Evolutionary conservation across 2,329 filamentous ascomycete species (phyloP), one percentile per base, ranked within the genome.

Genomic region (Botryosphaeria dothidea): DNA sequence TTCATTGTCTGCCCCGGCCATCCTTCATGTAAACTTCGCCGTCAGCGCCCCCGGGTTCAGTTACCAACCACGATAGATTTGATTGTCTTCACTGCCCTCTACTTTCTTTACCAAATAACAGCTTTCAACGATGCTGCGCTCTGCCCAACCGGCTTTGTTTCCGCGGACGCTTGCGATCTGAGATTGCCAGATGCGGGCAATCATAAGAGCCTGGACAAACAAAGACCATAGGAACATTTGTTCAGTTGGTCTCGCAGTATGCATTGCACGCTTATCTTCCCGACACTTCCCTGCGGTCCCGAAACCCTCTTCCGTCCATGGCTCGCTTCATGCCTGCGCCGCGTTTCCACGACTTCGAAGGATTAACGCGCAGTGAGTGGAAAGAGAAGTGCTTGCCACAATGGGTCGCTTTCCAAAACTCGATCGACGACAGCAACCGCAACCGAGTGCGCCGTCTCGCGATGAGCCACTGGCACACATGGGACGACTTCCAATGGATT

Each of bases 401-500:
- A 17, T 78, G 76, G 76, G 57, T 67, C 27, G 67, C 52, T 56
- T 77, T 78, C 69, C 60, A 69, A 67, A 65, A 70, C 4, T 74
- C 71, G 62, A 72, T 77, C 68, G 73, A 70, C 64, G 71, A 76
- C 58, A 60, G 61, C 31, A 78, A 77, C 61, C 68, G 74, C 4
- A 49, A 61, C 49, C 71, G 72, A 31, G 73, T 78, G 8, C 73
- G 74, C 58, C 76, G 74, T 62, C 67, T 78, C 19, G 74, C 76
- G 46, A 65, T 78, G 66, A 74, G 72, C 9, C 76, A 78, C 60
- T 78, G 72, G 72, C 69, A 69, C 48, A 73, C 73, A 63, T 71
- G 76, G 34, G 72, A 69, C 38, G 76, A 78, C 66, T 77, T 78
- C 58, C 62, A 69, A 48, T 78, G 76, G 76, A 72, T 77, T 52